Conservation (phyloP, 2,329 filamentous ascomycete genomes). For the Aspergillus texensis region DNA sequence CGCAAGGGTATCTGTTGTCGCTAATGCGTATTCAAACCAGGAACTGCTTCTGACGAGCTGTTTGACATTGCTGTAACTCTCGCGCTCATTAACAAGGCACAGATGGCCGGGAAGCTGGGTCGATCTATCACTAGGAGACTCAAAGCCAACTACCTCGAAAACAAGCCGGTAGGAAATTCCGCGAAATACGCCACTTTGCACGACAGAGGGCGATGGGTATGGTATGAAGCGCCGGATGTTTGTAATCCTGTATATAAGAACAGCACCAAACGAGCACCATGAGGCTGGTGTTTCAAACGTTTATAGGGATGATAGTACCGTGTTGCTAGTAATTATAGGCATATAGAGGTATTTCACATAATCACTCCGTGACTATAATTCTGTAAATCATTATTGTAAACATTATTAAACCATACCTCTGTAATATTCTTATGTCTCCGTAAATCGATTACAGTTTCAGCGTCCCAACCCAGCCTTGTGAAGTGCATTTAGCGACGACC, state of each 20-base stretch:
- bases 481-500: no score
- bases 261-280: background rate
- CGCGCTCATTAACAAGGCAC: fast-evolving
- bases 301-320: no score
- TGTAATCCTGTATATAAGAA: background rate
- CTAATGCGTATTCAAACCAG: no score
- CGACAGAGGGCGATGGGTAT: background rate
- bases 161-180: background rate
- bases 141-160: background rate
- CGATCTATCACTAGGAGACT: background rate
- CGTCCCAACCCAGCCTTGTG: no score
- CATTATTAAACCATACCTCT: no score
- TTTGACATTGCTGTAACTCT: background rate
- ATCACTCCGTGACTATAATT: background rate
- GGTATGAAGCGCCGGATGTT: fast-evolving
- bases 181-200: background rate
- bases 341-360: background rate
- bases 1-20: fast-evolving
- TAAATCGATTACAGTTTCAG: no score
- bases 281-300: no score
- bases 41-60: background rate
- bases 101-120: background rate
- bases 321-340: background rate
- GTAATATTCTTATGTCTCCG: no score
- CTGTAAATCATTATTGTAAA: no score